Conservation (phyloP, 768 basidiomycete genomes). For the Boletus huronensis region DNA sequence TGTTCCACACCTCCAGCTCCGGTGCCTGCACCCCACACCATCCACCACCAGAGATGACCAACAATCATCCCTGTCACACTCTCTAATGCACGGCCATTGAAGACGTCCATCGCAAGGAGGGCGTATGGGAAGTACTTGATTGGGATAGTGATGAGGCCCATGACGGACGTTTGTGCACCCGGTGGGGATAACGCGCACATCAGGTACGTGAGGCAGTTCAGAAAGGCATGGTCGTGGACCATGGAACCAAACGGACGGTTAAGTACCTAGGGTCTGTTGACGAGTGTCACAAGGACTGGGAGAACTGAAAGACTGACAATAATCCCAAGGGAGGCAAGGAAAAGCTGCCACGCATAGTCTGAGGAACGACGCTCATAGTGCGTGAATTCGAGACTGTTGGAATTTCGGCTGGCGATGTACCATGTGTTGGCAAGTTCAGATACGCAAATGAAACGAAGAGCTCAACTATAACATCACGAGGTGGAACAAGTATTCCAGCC, state of each 20-base stretch:
- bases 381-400: constrained; percentile 59
- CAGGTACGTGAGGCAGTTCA: constrained; percentile 67
- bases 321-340: constrained; percentile 51
- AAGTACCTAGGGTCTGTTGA: constrained; percentile 34
- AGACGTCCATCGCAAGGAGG: constrained; percentile 67
- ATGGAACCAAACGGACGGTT: constrained; percentile 58
- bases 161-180: constrained; percentile 65
- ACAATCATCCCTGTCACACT: constrained; percentile 67
- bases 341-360: constrained; percentile 75
- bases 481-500: constrained; percentile 39
- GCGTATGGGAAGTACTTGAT: constrained; percentile 70
- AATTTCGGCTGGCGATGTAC: constrained; percentile 50
- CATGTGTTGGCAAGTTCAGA: not conserved
- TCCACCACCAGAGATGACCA: constrained; percentile 83
- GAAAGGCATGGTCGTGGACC: constrained; percentile 61
- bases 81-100: constrained; percentile 59
- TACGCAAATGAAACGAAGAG: not conserved
- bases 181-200: constrained; percentile 62
- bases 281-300: not conserved
- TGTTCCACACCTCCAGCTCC: constrained; percentile 36
- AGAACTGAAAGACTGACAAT: constrained; percentile 44
- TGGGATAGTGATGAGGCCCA: constrained; percentile 76
- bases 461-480: constrained; percentile 43
- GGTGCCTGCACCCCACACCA: constrained; percentile 49
- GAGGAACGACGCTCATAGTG: constrained; percentile 59